Conservation (phyloP, 2,329 filamentous ascomycete species). For the Podosphaera xanthii region DNA sequence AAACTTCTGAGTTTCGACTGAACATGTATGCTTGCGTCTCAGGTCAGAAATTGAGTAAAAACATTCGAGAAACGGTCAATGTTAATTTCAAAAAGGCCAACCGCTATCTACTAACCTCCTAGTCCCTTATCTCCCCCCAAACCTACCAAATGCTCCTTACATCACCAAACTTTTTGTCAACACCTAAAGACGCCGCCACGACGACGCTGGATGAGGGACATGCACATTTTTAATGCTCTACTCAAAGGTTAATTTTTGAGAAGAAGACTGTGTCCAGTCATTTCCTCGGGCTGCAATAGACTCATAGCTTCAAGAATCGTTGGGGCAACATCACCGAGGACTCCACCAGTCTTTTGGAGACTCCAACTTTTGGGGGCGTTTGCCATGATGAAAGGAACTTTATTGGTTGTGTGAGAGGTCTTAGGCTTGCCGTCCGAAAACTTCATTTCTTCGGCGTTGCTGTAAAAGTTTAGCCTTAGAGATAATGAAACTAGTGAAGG, state of each 20-base stretch:
- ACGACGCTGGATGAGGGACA: no score
- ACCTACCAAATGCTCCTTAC: no score
- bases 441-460: slow-evolving; percentile 96
- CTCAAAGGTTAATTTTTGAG: slow-evolving; percentile 31
- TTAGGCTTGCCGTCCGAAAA: slow-evolving; percentile 89
- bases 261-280: slow-evolving; percentile 71
- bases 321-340: slow-evolving; percentile 94
- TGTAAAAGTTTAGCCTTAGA: slow-evolving; percentile 7
- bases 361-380: slow-evolving; percentile 82
- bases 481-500: background rate
- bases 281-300: slow-evolving; percentile 68
- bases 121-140: no score
- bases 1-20: no score
- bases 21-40: no score
- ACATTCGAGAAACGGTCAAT: no score
- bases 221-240: background rate
- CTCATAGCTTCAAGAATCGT: slow-evolving; percentile 83
- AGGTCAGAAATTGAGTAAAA: no score
- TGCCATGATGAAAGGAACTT: slow-evolving; percentile 94
- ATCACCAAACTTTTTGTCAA: no score
- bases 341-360: slow-evolving; percentile 52
- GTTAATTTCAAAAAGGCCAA: no score
- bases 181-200: no score
- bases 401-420: slow-evolving; percentile 94
- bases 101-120: no score